Evolutionary conservation across 805 yeast species (phyloP).

Genomic region (Kazachstania psychrophila): DNA sequence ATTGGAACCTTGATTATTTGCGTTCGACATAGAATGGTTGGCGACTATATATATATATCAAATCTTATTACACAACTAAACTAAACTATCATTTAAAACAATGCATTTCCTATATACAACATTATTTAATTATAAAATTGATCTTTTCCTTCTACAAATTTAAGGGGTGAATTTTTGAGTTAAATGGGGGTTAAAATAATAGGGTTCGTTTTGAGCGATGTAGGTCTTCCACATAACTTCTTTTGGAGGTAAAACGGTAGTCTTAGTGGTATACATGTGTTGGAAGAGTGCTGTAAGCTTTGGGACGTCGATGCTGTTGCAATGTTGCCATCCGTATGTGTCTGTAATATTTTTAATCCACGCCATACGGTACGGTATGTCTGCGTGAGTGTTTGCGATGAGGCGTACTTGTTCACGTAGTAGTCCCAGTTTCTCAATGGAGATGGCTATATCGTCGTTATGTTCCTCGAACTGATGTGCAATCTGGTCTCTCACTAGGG

Average conservation of each 20-base stretch:
- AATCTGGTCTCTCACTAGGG: slow-evolving; percentile 25
- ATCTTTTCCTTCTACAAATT: no score
- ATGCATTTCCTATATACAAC: no score
- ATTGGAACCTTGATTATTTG: slow-evolving; percentile 5
- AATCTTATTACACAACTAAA: no score
- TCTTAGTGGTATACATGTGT: slow-evolving; percentile 12
- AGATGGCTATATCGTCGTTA: slow-evolving; percentile 15
- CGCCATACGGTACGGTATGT: slow-evolving; percentile 24
- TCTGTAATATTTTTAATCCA: slow-evolving; percentile 28
- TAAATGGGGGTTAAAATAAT: no score
- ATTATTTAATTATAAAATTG: no score
- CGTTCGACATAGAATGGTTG: no score
- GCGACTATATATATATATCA: no score
- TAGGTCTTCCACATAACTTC: no score
- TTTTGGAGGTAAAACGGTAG: no score
- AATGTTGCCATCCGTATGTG: slow-evolving; percentile 21
- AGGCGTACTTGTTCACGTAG: background rate
- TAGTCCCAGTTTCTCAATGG: slow-evolving; percentile 20
- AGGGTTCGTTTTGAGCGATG: no score
- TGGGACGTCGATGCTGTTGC: slow-evolving; percentile 18
- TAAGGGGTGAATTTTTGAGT: no score
- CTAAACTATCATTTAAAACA: no score
- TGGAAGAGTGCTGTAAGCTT: slow-evolving; percentile 15
- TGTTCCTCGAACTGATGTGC: slow-evolving; percentile 6
- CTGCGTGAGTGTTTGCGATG: slow-evolving; percentile 3